phyloP scores from a whole-genome alignment of 1,284 basidiomycete genomes.

The Puccinia horiana region DNA sequence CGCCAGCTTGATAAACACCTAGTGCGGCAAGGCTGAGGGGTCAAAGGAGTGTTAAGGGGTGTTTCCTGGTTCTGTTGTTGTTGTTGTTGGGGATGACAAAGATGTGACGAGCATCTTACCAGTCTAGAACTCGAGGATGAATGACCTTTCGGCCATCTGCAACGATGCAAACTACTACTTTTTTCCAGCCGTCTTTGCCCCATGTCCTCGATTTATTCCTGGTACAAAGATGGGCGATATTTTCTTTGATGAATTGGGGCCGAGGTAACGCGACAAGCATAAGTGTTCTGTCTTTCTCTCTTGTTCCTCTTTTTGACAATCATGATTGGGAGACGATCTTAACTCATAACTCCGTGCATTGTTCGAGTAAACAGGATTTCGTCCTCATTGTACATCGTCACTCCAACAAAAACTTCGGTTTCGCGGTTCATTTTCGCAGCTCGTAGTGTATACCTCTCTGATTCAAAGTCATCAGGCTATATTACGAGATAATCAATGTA shows the following conservation, averaged over 20 bases:
- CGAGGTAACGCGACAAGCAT: constrained; percentile 69
- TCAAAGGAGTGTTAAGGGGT: constrained; percentile 55
- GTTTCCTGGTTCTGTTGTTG: constrained; percentile 61
- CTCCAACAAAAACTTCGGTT: constrained; percentile 89
- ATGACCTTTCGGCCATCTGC: constrained; percentile 90
- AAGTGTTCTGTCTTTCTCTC: constrained; percentile 62
- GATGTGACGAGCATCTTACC: constrained; percentile 60
- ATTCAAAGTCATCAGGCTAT: constrained; percentile 81
- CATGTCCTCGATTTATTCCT: constrained; percentile 92
- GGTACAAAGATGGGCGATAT: constrained; percentile 72
- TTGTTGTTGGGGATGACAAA: neutral
- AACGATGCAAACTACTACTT: constrained; percentile 94
- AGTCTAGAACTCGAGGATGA: constrained; percentile 90
- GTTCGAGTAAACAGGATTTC: constrained; percentile 91
- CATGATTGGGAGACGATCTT: constrained; percentile 44
- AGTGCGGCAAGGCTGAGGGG: constrained; percentile 56
- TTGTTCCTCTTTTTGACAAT: neutral
- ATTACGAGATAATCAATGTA: neutral
- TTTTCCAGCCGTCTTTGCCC: constrained; percentile 96
- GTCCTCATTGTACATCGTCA: constrained; percentile 97
- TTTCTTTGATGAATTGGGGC: constrained; percentile 57
- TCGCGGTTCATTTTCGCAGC: constrained; percentile 77
- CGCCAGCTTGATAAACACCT: constrained; percentile 67
- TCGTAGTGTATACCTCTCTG: constrained; percentile 76
- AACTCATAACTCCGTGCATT: constrained; percentile 86